A percentile compares a stretch with the other conserved stretches of the same genome.
These are phyloP conservation scores for Aspergillus fructus DNA, from an alignment of 2,329 filamentous ascomycete genomes.

Conservation along the genomic window DNA sequence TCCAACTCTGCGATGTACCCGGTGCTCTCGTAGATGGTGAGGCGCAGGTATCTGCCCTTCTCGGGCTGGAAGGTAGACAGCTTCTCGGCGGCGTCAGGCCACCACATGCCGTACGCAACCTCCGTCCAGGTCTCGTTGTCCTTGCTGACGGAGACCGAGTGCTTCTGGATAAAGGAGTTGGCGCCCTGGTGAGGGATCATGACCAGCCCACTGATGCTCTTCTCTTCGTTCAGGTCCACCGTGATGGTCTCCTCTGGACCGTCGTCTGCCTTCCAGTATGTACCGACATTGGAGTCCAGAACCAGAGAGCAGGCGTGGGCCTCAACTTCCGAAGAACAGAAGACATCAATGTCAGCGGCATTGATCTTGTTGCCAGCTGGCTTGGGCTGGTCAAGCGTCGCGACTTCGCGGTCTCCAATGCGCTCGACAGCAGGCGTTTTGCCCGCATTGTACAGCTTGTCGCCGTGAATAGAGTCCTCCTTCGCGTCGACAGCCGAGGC, in stretches of 20 bases:
- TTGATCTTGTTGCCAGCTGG: too few species aligned
- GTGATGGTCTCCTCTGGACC: not conserved
- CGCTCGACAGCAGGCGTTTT: too few species aligned
- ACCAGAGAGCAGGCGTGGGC: too few species aligned
- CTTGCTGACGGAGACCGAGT: conserved; percentile 8
- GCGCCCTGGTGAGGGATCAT: not conserved
- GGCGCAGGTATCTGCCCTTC: conserved; percentile 14
- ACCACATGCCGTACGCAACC: conserved; percentile 24
- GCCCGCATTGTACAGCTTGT: too few species aligned
- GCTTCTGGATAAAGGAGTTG: conserved; percentile 11
- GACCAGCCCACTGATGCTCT: not conserved
- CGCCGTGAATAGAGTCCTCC: too few species aligned
- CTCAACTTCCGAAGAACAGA: too few species aligned
- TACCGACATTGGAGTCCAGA: too few species aligned
- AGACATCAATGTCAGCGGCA: too few species aligned
- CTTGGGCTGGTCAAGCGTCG: too few species aligned
- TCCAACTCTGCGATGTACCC: too few species aligned
- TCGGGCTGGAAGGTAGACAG: conserved; percentile 19
- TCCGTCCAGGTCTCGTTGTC: conserved; percentile 11
- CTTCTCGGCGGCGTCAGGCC: conserved; percentile 19
- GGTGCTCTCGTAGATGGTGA: not conserved
- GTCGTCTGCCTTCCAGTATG: not conserved
- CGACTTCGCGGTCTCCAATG: too few species aligned
- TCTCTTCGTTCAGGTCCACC: not conserved
- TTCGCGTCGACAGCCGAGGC: too few species aligned